phyloP scores from a whole-genome alignment of 768 basidiomycete species.

The Cyclocybe aegerita region DNA sequence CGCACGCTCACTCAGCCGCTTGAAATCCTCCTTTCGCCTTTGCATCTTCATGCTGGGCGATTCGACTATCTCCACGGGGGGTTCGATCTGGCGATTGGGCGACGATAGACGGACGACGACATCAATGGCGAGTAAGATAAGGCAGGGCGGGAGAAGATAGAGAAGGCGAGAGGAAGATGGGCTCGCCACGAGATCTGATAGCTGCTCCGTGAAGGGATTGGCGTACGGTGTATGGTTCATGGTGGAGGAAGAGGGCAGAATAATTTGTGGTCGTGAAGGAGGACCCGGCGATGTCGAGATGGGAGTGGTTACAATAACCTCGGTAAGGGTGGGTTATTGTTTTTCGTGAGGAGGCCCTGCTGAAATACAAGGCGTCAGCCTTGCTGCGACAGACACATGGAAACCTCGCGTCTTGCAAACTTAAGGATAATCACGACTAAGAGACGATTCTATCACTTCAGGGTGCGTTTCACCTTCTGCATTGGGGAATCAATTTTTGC shows the following conservation, averaged over 20 bases:
- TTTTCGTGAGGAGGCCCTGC: background rate
- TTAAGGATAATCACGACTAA: too few relatives aligned
- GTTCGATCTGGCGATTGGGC: constrained; percentile 9
- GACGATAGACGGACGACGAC: constrained; percentile 24
- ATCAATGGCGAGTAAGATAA: constrained; percentile 33
- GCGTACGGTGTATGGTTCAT: background rate
- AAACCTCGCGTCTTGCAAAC: background rate
- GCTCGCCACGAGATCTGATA: constrained; percentile 12
- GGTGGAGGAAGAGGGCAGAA: background rate
- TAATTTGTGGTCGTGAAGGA: background rate
- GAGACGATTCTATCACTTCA: too few relatives aligned
- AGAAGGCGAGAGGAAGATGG: constrained; percentile 25
- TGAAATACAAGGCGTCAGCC: constrained; percentile 1
- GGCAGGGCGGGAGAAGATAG: constrained; percentile 31
- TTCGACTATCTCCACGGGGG: constrained; percentile 11
- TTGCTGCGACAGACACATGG: constrained; percentile 1
- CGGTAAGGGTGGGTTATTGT: background rate
- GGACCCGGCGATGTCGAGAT: background rate
- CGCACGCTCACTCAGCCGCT: constrained; percentile 21
- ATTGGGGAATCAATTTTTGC: too few relatives aligned
- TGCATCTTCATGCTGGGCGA: constrained; percentile 11
- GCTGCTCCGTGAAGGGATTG: constrained; percentile 9
- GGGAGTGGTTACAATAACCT: background rate
- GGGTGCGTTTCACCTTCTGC: too few relatives aligned
- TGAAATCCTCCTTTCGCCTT: constrained; percentile 7